Evolutionary conservation across 2,329 filamentous ascomycete genomes (phyloP).

Genomic region (Pyricularia sp.): DNA sequence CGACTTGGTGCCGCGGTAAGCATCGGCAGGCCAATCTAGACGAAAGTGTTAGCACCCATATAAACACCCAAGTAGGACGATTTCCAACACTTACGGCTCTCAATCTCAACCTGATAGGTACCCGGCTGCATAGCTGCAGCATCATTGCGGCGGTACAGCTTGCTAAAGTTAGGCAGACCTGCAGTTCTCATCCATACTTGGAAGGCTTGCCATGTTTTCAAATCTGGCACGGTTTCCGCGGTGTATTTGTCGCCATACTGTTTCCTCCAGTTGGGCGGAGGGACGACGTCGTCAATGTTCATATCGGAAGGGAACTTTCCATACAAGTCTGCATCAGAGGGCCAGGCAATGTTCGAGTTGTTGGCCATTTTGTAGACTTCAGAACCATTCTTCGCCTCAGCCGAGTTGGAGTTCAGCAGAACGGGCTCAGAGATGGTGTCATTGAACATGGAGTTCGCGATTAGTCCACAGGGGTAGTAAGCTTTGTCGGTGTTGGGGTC

Average conservation of each 20-base stretch:
- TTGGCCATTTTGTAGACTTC: slow-evolving; percentile 66
- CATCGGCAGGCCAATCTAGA: slow-evolving; percentile 68
- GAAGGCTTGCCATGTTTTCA: slow-evolving; percentile 72
- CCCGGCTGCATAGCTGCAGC: slow-evolving; percentile 56
- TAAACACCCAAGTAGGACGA: neutral
- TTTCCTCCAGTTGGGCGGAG: slow-evolving; percentile 77
- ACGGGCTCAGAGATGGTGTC: slow-evolving; percentile 69
- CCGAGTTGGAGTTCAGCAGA: slow-evolving; percentile 39
- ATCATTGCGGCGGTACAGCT: slow-evolving; percentile 81
- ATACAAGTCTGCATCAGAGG: slow-evolving; percentile 73
- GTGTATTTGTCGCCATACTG: slow-evolving; percentile 66
- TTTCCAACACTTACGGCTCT: slow-evolving; percentile 55
- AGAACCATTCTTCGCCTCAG: slow-evolving; percentile 21
- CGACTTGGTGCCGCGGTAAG: slow-evolving; percentile 81
- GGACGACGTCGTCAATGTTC: slow-evolving; percentile 54
- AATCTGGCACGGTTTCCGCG: slow-evolving; percentile 49
- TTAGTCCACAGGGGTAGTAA: slow-evolving; percentile 91
- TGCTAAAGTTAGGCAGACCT: slow-evolving; percentile 88
- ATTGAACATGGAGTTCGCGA: slow-evolving; percentile 96
- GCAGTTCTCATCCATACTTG: slow-evolving; percentile 99
- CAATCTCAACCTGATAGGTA: slow-evolving; percentile 67
- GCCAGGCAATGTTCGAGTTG: slow-evolving; percentile 73
- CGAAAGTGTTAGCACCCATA: slow-evolving; percentile 4
- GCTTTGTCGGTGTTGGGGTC: slow-evolving; percentile 40
- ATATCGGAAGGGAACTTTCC: slow-evolving; percentile 46